These are phyloP conservation scores for Talaromyces marneffei DNA, from an alignment of 2,329 filamentous ascomycete species.

Conservation along the genomic window DNA sequence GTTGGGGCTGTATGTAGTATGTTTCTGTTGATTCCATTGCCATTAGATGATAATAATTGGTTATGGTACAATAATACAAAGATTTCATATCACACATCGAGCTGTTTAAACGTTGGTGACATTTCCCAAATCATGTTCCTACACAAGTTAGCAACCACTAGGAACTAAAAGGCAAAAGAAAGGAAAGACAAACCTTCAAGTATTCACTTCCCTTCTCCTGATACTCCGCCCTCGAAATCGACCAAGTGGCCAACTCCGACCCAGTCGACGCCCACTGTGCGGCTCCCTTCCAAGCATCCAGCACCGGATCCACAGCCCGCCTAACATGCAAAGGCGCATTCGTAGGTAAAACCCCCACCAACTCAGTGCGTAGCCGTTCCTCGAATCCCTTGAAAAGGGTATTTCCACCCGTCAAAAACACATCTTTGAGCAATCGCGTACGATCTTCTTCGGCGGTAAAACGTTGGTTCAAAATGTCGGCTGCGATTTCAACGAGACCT, in stretches of 20 bases:
- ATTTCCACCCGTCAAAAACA: constrained; percentile 94
- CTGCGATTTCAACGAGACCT: constrained; percentile 84
- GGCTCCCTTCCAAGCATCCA: constrained; percentile 92
- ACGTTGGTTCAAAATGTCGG: constrained; percentile 81
- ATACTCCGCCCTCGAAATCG: constrained; percentile 76
- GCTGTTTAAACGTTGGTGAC: constrained; percentile 17
- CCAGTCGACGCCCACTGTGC: constrained; percentile 65
- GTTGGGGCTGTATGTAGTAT: not conserved
- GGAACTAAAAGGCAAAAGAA: not conserved
- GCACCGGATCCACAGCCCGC: constrained; percentile 65
- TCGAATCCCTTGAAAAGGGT: constrained; percentile 83
- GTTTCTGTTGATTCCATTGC: not conserved
- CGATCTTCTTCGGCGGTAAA: constrained; percentile 55
- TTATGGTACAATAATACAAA: not conserved
- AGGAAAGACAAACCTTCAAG: constrained; percentile 59
- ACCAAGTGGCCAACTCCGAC: constrained; percentile 56
- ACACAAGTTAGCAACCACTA: constrained; percentile 14
- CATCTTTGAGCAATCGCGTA: constrained; percentile 69
- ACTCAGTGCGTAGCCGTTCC: constrained; percentile 66
- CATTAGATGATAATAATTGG: too few relatives aligned
- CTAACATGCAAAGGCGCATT: constrained; percentile 64
- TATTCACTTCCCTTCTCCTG: constrained; percentile 89
- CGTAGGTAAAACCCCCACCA: constrained; percentile 66
- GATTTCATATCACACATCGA: not conserved
- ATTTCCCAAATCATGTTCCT: constrained; percentile 37